Evolutionary conservation across 139 green algal genomes (phyloP), one percentile per base, ranked within the genome.

Genomic region (Chlamydomonas schloesseri): DNA sequence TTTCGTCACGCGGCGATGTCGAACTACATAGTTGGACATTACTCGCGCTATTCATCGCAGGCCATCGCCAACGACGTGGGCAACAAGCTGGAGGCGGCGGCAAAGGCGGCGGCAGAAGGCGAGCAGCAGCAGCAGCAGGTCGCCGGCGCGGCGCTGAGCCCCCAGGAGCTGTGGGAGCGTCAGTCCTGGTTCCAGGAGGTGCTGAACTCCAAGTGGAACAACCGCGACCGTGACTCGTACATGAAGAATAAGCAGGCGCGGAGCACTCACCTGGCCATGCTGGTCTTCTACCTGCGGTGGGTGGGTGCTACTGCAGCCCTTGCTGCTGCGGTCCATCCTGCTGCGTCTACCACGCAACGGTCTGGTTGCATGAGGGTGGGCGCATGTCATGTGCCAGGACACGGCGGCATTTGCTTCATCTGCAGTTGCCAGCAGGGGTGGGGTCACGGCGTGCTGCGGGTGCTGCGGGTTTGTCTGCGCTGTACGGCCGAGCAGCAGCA

Each of bases 201-300:
- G 53, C 73, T 81, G 20, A 21, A n/a, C n/a, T 81, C 73, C 53
- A 6, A 31, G 20, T 81, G 73, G 73, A 81, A 81, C 73, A 50
- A 33, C 73, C 53, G 31, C 73, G 53, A 81, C 53, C 33, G 31
- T 9, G 33, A 50, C 13, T 15, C 31, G 53, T 69, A 81, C 73
- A n/a, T 23, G 31, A 15, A 55, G 10, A 21, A 81, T 31, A 68
- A 33, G 53, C 53, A 3, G 53, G 73, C 53, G 73, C 73, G 31
- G 73, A 3, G 11, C 53, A 55, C 53, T 21, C 73, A 81, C 73
- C 73, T 81, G 73, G 73, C 13, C 73, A 81, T 69, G 73, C 73
- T 81, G 73, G 73, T 81, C 36, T 81, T 81, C 53, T 69, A 81
- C 73, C 73, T 69, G 53, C 73, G 73, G 73, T 81, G 23, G 73